Conservation (phyloP, 352 stramenopile species). For the Phytopythium mirpurense region DNA sequence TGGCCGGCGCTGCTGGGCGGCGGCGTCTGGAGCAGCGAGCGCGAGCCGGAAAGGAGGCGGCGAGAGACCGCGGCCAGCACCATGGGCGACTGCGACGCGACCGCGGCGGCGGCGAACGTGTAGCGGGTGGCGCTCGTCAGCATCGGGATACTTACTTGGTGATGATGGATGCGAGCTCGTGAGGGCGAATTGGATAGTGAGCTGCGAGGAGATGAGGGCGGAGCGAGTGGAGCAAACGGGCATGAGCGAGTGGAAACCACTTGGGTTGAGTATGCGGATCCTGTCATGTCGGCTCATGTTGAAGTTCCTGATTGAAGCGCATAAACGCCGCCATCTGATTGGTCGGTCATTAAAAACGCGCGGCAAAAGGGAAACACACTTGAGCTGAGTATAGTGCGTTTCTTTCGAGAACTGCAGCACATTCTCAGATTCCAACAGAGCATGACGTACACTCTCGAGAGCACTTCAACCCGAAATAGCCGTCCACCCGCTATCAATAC, state of each 20-base stretch:
- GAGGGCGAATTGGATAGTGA: conserved; percentile 9
- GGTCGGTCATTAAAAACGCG: conserved; percentile 2
- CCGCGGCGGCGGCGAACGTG: conserved; percentile 2
- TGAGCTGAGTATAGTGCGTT: no score
- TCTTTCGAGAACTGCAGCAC: no score
- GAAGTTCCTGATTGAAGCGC: conserved; percentile 6
- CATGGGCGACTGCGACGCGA: conserved; percentile 3
- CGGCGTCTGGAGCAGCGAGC: background rate
- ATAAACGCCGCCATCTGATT: conserved; percentile 1
- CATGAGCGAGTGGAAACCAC: background rate
- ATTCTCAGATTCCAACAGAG: no score
- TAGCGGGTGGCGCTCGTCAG: conserved; percentile 2
- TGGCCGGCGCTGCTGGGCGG: no score
- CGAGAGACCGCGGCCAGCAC: conserved; percentile 1
- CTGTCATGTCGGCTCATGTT: background rate
- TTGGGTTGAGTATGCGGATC: background rate
- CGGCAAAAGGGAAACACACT: no score
- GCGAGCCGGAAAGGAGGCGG: conserved; percentile 2
- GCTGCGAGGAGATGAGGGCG: background rate
- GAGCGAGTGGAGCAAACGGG: no score
- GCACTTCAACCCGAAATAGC: no score
- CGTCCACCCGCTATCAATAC: no score
- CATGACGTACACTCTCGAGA: no score
- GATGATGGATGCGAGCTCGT: no score
- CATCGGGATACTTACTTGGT: no score